A percentile compares a stretch with the other conserved stretches of the same genome.
These are phyloP conservation scores for Alloascoidea africana DNA, from an alignment of 805 yeast species.

Conservation along the genomic window DNA sequence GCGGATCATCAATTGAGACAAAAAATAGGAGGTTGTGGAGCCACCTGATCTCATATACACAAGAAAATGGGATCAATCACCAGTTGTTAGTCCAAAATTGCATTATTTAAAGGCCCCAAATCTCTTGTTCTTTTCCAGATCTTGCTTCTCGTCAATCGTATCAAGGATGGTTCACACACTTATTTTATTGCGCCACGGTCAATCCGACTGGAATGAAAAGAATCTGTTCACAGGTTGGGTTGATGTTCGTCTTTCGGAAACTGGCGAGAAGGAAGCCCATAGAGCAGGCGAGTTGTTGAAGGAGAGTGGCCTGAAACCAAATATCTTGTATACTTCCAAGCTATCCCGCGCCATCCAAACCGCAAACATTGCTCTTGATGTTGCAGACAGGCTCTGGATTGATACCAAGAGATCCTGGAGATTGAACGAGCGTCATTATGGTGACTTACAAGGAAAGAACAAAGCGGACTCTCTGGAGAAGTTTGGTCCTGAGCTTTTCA, in stretches of 20 bases:
- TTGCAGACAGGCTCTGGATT: slow-evolving; percentile 79
- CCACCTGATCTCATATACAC: too few relatives aligned
- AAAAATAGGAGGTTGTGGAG: too few relatives aligned
- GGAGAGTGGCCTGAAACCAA: slow-evolving; percentile 77
- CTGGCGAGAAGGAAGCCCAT: slow-evolving; percentile 81
- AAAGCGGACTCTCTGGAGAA: slow-evolving; percentile 82
- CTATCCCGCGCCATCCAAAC: slow-evolving; percentile 94
- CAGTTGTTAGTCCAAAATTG: too few relatives aligned
- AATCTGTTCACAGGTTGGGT: slow-evolving; percentile 99
- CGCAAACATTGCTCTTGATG: slow-evolving; percentile 83
- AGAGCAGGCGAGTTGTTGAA: slow-evolving; percentile 87
- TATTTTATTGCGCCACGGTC: slow-evolving; percentile 96
- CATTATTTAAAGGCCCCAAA: slow-evolving; percentile 1
- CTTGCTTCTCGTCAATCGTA: slow-evolving; percentile 1
- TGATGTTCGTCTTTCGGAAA: slow-evolving; percentile 71
- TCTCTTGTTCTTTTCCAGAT: slow-evolving; percentile 1
- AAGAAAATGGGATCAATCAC: too few relatives aligned
- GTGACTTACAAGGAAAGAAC: slow-evolving; percentile 97
- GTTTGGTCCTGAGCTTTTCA: slow-evolving; percentile 88
- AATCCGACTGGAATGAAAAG: slow-evolving; percentile 97
- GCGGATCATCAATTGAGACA: too few relatives aligned
- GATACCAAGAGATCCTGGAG: slow-evolving; percentile 95
- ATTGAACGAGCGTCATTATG: slow-evolving; percentile 97
- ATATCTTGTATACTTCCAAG: slow-evolving; percentile 67
- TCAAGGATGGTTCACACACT: slow-evolving; percentile 32